Percentiles rank a stretch among this genome's conserved stretches.
phyloP scores from a whole-genome alignment of 345 rosid genomes.

The Anastatica hierochuntica region DNA sequence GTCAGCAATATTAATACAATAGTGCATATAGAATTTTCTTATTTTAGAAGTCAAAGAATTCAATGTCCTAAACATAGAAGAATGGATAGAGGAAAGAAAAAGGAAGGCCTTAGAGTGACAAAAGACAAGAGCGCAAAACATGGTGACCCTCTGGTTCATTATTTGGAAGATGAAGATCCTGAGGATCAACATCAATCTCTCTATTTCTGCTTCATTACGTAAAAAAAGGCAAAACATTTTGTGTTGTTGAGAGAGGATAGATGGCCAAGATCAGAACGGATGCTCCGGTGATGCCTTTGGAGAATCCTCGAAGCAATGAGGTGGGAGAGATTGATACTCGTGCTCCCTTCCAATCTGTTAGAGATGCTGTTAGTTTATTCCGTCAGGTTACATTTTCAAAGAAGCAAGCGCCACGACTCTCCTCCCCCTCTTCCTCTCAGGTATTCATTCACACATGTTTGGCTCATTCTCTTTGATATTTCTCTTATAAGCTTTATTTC shows the following conservation, averaged over 20 bases:
- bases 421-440: constrained; percentile 17
- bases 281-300: background rate
- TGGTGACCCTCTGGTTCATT: constrained; percentile 24
- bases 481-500: background rate
- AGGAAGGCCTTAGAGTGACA: constrained; percentile 11
- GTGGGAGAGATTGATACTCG: constrained; percentile 36
- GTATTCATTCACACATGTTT: background rate
- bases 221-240: background rate
- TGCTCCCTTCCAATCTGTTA: too few species aligned
- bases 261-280: constrained; percentile 40
- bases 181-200: constrained; percentile 15
- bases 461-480: background rate
- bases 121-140: too few species aligned
- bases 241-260: constrained; percentile 10
- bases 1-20: too few species aligned
- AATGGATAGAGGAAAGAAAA: background rate
- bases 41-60: too few species aligned
- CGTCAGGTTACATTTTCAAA: constrained; percentile 49
- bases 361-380: constrained; percentile 43
- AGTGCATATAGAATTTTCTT: too few species aligned
- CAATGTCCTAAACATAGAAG: constrained; percentile 10
- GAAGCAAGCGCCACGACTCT: constrained; percentile 22
- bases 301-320: constrained; percentile 34
- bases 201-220: background rate
- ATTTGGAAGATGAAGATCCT: constrained; percentile 19